These are phyloP conservation scores for Scytalidium lignicola DNA, from an alignment of 2,329 filamentous ascomycete species.

Conservation along the genomic window DNA sequence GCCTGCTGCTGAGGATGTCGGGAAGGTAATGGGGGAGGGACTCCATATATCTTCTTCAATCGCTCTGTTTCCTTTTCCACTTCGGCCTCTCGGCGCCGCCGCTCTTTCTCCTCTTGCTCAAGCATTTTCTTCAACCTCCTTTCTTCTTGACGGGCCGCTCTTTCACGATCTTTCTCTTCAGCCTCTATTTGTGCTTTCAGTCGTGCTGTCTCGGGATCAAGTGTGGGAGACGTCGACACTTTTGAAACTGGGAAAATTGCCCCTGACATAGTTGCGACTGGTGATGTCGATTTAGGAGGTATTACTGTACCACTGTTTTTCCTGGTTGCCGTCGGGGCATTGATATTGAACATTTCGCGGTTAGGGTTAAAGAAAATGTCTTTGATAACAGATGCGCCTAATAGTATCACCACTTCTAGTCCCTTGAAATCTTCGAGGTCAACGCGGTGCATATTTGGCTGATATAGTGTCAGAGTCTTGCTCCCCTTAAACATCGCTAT, in stretches of 20 bases:
- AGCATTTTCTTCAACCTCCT: conserved; percentile 60
- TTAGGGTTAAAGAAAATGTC: conserved; percentile 61
- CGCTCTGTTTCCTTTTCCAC: conserved; percentile 80
- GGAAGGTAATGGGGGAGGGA: conserved; percentile 8
- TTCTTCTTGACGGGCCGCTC: conserved; percentile 51
- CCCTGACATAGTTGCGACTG: conserved; percentile 23
- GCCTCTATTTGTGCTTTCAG: conserved; percentile 49
- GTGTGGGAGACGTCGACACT: conserved; percentile 15
- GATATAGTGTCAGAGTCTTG: conserved; percentile 75
- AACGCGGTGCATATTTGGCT: conserved; percentile 84
- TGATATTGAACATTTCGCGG: conserved; percentile 74
- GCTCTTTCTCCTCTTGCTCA: conserved; percentile 60
- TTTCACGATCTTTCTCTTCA: conserved; percentile 42
- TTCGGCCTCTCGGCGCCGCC: conserved; percentile 48
- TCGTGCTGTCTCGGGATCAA: conserved; percentile 74
- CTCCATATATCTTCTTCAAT: conserved; percentile 62
- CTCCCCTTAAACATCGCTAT: conserved; percentile 78
- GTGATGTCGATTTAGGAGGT: conserved; percentile 11
- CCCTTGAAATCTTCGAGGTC: conserved; percentile 94
- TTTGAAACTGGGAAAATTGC: conserved; percentile 8
- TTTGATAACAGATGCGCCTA: conserved; percentile 58
- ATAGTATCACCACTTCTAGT: conserved; percentile 72
- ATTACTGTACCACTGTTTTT: conserved; percentile 25
- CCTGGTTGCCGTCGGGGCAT: conserved; percentile 34
- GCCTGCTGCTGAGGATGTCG: conserved; percentile 6